A percentile compares a stretch with the other conserved stretches of the same genome.
These are phyloP conservation scores for Rosa lucieae DNA, from an alignment of 306 rosid species.

Conservation along the genomic window DNA sequence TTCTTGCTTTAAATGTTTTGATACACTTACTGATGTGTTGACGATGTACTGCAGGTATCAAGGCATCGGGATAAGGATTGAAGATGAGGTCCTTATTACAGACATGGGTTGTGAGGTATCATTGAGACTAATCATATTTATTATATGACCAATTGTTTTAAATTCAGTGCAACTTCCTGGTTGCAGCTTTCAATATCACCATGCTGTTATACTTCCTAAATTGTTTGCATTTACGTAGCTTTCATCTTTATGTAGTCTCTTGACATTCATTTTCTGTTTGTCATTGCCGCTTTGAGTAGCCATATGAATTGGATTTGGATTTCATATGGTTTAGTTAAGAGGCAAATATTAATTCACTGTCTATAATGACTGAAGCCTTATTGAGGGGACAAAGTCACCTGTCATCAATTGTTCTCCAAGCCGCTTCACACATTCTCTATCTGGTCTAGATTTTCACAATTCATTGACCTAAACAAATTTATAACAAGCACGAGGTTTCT, in stretches of 20 bases:
- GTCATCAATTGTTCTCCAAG: not conserved
- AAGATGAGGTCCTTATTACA: conserved; percentile 84
- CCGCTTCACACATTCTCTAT: not conserved
- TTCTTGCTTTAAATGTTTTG: conserved; percentile 34
- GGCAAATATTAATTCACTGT: not conserved
- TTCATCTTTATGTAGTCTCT: not conserved
- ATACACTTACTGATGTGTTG: conserved; percentile 17
- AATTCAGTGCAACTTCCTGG: not conserved
- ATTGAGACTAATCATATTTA: not conserved
- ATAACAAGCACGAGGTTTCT: conserved; percentile 7
- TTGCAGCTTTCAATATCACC: not conserved
- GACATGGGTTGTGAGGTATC: conserved; percentile 73
- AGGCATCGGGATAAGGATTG: conserved; percentile 89
- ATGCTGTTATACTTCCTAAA: not conserved
- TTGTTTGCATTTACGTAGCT: not conserved
- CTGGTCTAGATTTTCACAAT: not conserved
- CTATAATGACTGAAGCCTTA: not conserved
- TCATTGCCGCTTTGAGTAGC: conserved; percentile 2
- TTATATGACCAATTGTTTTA: conserved; percentile 2
- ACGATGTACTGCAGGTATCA: conserved; percentile 49
- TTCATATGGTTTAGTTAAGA: conserved; percentile 5
- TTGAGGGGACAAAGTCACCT: not conserved
- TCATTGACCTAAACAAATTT: not conserved
- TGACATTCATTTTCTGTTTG: not conserved
- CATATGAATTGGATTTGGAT: conserved; percentile 3